phyloP scores from a whole-genome alignment of 2,329 filamentous ascomycete genomes.

The Claviceps maximensis region DNA sequence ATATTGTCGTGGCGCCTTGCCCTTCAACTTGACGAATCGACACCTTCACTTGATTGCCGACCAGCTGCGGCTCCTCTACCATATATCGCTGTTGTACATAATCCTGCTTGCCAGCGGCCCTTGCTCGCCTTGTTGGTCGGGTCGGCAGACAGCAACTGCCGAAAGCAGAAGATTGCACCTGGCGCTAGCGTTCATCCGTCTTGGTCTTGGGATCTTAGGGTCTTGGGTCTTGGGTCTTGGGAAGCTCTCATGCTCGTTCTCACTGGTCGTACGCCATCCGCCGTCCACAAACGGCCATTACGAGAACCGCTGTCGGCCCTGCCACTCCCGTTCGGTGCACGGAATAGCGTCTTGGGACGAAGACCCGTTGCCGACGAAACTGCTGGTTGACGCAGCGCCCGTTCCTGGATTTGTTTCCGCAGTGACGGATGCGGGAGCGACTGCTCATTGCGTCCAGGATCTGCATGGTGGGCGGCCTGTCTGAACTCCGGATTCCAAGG shows the following conservation, averaged over 20 bases:
- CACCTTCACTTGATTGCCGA: background rate
- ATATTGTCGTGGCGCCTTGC: background rate
- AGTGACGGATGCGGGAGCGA: constrained; percentile 11
- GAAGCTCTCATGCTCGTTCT: background rate
- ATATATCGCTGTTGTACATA: background rate
- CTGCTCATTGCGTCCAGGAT: background rate
- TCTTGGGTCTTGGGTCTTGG: too few relatives aligned
- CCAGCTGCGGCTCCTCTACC: background rate
- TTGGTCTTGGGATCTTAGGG: background rate
- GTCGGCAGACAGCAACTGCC: background rate
- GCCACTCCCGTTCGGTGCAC: background rate
- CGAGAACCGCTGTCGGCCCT: background rate
- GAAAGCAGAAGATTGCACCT: background rate
- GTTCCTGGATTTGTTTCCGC: constrained; percentile 8
- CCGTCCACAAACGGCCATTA: background rate
- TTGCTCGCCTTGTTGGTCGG: background rate
- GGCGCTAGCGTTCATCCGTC: background rate
- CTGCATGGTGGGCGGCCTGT: constrained; percentile 4
- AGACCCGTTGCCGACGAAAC: background rate
- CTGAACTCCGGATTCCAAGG: constrained; percentile 6
- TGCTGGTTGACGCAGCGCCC: background rate
- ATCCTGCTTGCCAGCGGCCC: background rate
- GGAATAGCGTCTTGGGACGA: background rate
- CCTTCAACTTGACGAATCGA: background rate
- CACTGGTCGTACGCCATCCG: background rate